These are phyloP conservation scores for Gnaphalium uliginosum DNA, from an alignment of 129 eudicot species.

Conservation along the genomic window DNA sequence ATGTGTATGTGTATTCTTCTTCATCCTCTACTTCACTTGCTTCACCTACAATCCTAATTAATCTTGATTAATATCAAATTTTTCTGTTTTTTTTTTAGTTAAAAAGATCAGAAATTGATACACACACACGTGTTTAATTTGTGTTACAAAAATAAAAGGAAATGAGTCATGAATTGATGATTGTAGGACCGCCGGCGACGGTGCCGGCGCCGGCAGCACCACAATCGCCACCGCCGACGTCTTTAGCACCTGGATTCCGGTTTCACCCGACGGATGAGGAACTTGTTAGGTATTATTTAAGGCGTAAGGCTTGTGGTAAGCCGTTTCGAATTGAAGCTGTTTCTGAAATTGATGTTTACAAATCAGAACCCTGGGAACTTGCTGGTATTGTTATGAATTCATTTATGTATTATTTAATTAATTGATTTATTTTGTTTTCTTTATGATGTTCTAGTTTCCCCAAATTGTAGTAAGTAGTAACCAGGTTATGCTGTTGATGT, in stretches of 20 bases:
- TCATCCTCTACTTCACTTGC: slow-evolving; percentile 10
- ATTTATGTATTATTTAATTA: not conserved
- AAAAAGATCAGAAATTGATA: not conserved
- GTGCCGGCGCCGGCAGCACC: slow-evolving; percentile 29
- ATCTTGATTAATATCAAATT: not conserved
- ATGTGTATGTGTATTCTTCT: slow-evolving; percentile 13
- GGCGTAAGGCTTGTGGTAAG: slow-evolving; percentile 71
- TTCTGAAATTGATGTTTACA: slow-evolving; percentile 75
- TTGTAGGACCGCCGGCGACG: slow-evolving; percentile 21
- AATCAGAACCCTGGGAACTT: slow-evolving; percentile 95
- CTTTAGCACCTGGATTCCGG: slow-evolving; percentile 86
- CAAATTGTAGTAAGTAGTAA: slow-evolving; percentile 13
- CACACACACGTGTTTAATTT: slow-evolving; percentile 11
- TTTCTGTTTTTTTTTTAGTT: slow-evolving; percentile 17
- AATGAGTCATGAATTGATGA: slow-evolving; percentile 57
- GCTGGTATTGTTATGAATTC: slow-evolving; percentile 41
- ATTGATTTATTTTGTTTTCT: not conserved
- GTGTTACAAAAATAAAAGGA: not conserved
- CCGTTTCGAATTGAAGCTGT: slow-evolving; percentile 78
- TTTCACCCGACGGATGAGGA: slow-evolving; percentile 95
- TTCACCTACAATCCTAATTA: slow-evolving; percentile 35
- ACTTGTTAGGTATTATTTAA: slow-evolving; percentile 67
- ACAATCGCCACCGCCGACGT: slow-evolving; percentile 49
- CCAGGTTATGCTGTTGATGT: not conserved
- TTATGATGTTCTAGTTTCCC: not conserved